Percentiles rank a stretch among this genome's conserved stretches.
Evolutionary conservation across 306 rosid species (phyloP).

Genomic region (Vigna nakashimae): DNA sequence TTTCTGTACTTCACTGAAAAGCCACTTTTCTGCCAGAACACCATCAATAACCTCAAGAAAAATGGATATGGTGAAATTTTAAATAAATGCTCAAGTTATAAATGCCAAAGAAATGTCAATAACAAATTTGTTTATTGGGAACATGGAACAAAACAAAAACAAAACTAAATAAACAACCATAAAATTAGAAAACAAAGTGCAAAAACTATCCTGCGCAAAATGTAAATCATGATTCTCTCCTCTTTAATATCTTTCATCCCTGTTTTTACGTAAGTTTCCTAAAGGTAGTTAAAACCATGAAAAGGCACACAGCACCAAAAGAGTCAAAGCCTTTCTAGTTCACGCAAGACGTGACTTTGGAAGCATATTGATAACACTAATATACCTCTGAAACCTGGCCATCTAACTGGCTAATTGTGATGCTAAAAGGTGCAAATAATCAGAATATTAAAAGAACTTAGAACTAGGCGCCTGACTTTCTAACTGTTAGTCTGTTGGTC

Average conservation of each 20-base stretch:
- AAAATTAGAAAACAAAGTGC: slow-evolving; percentile 13
- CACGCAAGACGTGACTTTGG: not conserved
- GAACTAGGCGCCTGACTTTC: slow-evolving; percentile 18
- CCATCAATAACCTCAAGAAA: slow-evolving; percentile 6
- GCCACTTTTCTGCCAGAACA: slow-evolving; percentile 9
- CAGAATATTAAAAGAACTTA: slow-evolving; percentile 12
- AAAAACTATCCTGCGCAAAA: slow-evolving; percentile 7
- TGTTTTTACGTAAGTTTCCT: not conserved
- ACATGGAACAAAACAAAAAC: not conserved
- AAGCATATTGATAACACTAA: not conserved
- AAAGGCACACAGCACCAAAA: not conserved
- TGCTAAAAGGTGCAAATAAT: not conserved
- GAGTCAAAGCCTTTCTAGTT: not conserved
- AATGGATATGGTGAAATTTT: not conserved
- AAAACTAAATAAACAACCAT: slow-evolving; percentile 7
- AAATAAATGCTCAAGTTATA: not conserved
- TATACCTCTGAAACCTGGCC: not conserved
- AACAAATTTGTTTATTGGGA: not conserved
- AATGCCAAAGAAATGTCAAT: not conserved
- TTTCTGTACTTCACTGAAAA: not conserved
- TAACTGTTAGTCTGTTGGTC: slow-evolving; percentile 8
- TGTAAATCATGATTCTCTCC: not conserved
- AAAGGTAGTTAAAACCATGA: not conserved
- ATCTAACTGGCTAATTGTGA: not conserved
- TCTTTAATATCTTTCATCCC: slow-evolving; percentile 6